These are phyloP conservation scores for Diplodia sapinea DNA, from an alignment of 2,329 filamentous ascomycete genomes.

Conservation along the genomic window DNA sequence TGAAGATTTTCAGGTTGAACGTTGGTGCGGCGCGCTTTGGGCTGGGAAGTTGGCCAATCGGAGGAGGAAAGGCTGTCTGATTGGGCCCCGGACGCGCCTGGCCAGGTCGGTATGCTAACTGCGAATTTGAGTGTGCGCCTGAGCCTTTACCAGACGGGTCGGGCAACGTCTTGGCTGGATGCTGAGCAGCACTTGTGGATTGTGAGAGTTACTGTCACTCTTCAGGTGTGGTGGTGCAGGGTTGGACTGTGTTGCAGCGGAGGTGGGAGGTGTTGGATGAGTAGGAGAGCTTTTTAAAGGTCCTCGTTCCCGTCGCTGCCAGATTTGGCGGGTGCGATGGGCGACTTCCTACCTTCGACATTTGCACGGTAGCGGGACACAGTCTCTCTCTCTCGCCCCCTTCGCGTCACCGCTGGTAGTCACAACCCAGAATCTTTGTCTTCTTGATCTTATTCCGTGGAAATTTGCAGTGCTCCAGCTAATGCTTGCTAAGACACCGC, in stretches of 20 bases:
- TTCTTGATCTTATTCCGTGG: background rate
- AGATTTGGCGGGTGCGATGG: background rate
- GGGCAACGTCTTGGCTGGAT: background rate
- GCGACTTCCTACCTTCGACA: background rate
- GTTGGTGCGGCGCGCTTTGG: background rate
- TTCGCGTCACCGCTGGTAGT: background rate
- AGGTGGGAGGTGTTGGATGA: background rate
- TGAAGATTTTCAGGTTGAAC: background rate
- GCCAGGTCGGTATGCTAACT: background rate
- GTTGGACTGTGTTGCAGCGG: background rate
- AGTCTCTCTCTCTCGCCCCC: background rate
- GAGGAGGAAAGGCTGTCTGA: background rate
- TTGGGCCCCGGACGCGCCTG: background rate
- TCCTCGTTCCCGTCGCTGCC: background rate
- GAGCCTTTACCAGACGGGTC: background rate
- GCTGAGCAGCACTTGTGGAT: too few relatives aligned
- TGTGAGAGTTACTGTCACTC: background rate
- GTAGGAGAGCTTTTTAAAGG: background rate
- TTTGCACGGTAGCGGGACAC: background rate
- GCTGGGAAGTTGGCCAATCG: background rate
- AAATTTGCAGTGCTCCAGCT: background rate
- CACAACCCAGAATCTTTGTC: background rate
- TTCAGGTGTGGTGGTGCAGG: background rate
- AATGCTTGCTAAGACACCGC: constrained; percentile 3
- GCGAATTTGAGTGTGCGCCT: background rate